Base-by-base conservation (phyloP, 192 early-diverging fungal genomes). In the Entomortierella lignicola region DNA sequence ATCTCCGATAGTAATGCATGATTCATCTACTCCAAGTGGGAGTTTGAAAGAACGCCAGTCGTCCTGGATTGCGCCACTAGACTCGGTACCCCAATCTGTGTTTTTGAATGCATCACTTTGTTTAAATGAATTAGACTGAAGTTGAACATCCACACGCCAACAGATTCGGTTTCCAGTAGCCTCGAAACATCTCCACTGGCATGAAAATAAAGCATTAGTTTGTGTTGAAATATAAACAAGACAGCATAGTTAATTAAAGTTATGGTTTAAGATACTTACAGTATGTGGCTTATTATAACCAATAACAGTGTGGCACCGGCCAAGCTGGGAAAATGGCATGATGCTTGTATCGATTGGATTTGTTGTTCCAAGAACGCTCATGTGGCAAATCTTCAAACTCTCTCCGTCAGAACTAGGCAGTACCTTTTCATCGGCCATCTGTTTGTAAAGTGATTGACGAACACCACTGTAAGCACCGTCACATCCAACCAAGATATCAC, bases 361-460 rank as follows among this genome's bases (percentile, higher is more conserved):
- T 52, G 68, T 61, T 6, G 48, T 60, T 41, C 68, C 68, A 8
- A 70, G 39, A 21, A 70, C 30, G 37, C 68, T 53, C 58, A 61
- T 61, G 41, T 61, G 57, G 27, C 48, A 53, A 44, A 61, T 32
- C 41, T 61, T 61, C 34, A 70, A 37, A 8, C 25, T 18, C 26
- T 53, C 68, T 7, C 7, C 51, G 54, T 70, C 68, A 1, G 68
- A 70, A 4, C 25, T 43, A 10, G 68, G 59, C 37, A 70, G 34
- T 18, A 30, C 11, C 2, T 37, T 50, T 18, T 60, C 51, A 7
- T 27, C 25, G 5, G 18, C 21, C 48, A 70, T 29, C 3, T 61
- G 31, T 20, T 52, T 55, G 41, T 61, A 70, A 4, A 70, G 47
- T 4, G 58, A 53, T 17, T 70, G 68, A 4, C 68, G 68, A 6